Evolutionary conservation across 2,329 filamentous ascomycete species (phyloP).

Genomic region (Claviceps spartinae): DNA sequence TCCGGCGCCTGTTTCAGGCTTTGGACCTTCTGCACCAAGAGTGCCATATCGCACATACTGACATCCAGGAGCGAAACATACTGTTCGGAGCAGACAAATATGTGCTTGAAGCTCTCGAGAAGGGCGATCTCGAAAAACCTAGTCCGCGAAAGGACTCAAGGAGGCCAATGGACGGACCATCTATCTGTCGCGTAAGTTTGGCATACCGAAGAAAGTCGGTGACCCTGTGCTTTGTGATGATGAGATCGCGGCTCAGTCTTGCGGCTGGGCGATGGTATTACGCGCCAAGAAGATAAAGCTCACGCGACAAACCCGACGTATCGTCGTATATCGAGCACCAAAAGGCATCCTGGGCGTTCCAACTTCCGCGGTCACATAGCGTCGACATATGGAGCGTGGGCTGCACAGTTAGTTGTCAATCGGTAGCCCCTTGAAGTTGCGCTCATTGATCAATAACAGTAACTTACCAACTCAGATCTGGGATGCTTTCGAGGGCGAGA

Average conservation of each 20-base stretch:
- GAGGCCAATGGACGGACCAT: constrained; percentile 12
- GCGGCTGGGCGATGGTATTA: constrained; percentile 15
- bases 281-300: constrained; percentile 19
- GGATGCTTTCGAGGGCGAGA: constrained; percentile 12
- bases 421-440: no score
- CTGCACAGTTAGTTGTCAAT: constrained; percentile 26
- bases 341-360: constrained; percentile 32
- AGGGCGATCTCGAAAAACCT: constrained; percentile 25
- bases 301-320: constrained; percentile 15
- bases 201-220: constrained; percentile 18
- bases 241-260: constrained; percentile 29
- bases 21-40: constrained; percentile 33
- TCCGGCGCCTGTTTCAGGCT: constrained; percentile 27
- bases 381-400: constrained; percentile 40
- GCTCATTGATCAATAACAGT: no score
- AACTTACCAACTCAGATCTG: no score
- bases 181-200: constrained; percentile 27
- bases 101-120: constrained; percentile 23
- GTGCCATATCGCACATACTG: constrained; percentile 32
- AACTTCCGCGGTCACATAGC: constrained; percentile 25
- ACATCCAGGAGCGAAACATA: constrained; percentile 34
- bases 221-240: constrained; percentile 30
- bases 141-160: constrained; percentile 11
- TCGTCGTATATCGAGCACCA: constrained; percentile 22
- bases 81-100: constrained; percentile 28